Conservation (phyloP, 257 asterid genomes). For the Verbena officinalis region DNA sequence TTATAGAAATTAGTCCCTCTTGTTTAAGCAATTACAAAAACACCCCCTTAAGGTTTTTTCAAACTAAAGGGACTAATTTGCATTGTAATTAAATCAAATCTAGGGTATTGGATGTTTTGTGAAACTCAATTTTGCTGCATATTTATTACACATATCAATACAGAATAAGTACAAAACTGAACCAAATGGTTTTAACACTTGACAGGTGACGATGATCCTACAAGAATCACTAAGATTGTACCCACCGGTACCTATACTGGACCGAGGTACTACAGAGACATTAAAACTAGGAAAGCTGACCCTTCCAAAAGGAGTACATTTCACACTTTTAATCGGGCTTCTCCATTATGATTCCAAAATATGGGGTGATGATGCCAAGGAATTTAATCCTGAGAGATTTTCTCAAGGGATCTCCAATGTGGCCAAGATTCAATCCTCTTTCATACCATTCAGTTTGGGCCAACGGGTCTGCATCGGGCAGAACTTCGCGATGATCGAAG, state of each 20-base stretch:
- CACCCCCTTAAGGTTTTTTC: no score
- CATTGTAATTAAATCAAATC: no score
- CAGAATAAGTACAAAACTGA: no score
- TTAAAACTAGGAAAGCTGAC: constrained; percentile 9
- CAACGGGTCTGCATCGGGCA: constrained; percentile 40
- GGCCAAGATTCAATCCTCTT: constrained; percentile 30
- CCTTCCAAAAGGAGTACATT: constrained; percentile 26
- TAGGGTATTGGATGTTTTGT: no score
- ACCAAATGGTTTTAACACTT: neutral
- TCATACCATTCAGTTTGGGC: constrained; percentile 34
- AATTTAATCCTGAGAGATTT: constrained; percentile 43
- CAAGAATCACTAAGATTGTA: constrained; percentile 37
- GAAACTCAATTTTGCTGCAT: no score
- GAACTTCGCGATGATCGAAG: constrained; percentile 31
- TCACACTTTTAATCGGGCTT: constrained; percentile 20
- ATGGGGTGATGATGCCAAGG: constrained; percentile 44
- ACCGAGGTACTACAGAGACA: constrained; percentile 13
- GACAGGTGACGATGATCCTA: constrained; percentile 34
- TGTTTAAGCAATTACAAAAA: no score
- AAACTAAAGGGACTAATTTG: no score
- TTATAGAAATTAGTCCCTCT: no score
- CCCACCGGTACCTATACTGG: neutral
- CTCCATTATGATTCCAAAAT: constrained; percentile 31
- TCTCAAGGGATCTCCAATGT: constrained; percentile 25
- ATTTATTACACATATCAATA: no score